Percentiles rank a stretch among this genome's conserved stretches.
Conservation (phyloP, 1,139 yeast genomes). For the Debaryomyces sp. region DNA sequence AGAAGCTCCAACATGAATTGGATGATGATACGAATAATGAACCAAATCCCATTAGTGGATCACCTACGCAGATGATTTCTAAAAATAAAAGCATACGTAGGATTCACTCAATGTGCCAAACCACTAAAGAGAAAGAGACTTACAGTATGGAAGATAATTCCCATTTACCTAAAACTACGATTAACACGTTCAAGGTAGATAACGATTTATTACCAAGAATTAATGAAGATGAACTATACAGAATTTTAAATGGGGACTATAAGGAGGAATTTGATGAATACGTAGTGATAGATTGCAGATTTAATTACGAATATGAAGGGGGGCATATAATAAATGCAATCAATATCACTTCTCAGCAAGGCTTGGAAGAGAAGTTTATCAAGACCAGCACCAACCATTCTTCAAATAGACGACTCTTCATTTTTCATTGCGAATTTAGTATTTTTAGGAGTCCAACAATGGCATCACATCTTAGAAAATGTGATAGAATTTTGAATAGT, state of each 20-base stretch:
- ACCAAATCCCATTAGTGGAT: slow-evolving; percentile 7
- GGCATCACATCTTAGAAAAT: slow-evolving; percentile 83
- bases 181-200: slow-evolving; percentile 49
- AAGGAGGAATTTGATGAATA: slow-evolving; percentile 59
- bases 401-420: slow-evolving; percentile 39
- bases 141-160: slow-evolving; percentile 40
- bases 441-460: slow-evolving; percentile 90
- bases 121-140: slow-evolving; percentile 38
- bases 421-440: slow-evolving; percentile 95
- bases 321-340: slow-evolving; percentile 89
- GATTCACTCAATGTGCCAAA: slow-evolving; percentile 68
- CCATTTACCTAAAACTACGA: slow-evolving; percentile 39
- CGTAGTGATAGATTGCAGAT: slow-evolving; percentile 81
- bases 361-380: slow-evolving; percentile 57
- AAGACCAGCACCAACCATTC: slow-evolving; percentile 8
- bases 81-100: slow-evolving; percentile 43
- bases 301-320: slow-evolving; percentile 87
- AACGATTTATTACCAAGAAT: slow-evolving; percentile 80
- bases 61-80: slow-evolving; percentile 10
- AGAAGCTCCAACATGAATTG: slow-evolving; percentile 7
- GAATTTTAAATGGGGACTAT: slow-evolving; percentile 61
- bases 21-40: slow-evolving; percentile 10
- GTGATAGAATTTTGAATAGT: slow-evolving; percentile 76
- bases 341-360: slow-evolving; percentile 72
- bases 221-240: slow-evolving; percentile 61